These are phyloP conservation scores for Pseudogymnoascus sp. DNA, from an alignment of 2,329 filamentous ascomycete genomes.

Conservation along the genomic window DNA sequence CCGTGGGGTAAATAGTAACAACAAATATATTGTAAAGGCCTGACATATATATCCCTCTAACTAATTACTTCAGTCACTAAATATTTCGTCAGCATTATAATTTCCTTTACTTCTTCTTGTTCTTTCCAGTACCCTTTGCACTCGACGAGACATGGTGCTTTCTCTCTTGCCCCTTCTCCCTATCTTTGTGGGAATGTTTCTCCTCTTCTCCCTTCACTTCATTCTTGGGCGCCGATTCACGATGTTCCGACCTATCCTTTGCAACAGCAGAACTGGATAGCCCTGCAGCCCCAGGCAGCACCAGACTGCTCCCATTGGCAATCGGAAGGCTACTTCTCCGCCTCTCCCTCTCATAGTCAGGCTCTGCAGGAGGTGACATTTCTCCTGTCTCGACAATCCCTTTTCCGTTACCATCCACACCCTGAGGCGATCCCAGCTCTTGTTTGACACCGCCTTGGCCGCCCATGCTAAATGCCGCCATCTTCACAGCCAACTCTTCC, in stretches of 20 bases:
- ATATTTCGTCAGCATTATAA: conserved; percentile 2
- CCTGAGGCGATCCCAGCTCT: neutral
- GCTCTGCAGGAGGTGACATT: neutral
- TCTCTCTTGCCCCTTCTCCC: neutral
- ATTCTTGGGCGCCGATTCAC: neutral
- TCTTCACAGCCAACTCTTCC: neutral
- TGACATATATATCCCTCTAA: conserved; percentile 1
- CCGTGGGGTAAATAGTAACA: neutral
- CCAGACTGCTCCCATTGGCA: neutral
- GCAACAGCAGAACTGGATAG: neutral
- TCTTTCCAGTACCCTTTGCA: conserved; percentile 4
- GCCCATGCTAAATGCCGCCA: neutral
- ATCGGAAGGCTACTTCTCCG: conserved; percentile 1
- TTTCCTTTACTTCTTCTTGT: neutral
- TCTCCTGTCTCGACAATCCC: neutral
- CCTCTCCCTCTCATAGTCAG: neutral
- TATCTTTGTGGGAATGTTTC: neutral
- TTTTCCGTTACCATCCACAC: neutral
- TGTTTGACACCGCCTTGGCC: neutral
- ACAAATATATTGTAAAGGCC: neutral
- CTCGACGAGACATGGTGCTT: neutral
- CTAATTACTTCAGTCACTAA: neutral
- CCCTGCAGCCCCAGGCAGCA: neutral
- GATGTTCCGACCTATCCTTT: neutral
- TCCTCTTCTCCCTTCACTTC: neutral